Evolutionary conservation across 257 asterid genomes (phyloP).

Genomic region (Nicotiana paniculata): DNA sequence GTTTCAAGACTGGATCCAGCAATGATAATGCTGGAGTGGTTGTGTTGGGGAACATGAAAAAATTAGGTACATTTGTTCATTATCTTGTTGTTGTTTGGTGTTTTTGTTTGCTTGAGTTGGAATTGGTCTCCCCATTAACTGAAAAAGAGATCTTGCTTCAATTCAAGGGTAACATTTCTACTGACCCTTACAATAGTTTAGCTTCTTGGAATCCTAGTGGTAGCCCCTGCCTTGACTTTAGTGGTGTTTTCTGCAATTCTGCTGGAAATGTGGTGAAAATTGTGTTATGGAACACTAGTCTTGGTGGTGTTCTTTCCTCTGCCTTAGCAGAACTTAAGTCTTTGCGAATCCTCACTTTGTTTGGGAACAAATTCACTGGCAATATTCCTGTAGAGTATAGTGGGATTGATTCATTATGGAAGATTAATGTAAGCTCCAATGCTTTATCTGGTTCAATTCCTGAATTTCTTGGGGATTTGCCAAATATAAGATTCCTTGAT

Average conservation of each 20-base stretch:
- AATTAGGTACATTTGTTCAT: constrained; percentile 46
- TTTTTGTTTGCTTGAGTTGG: constrained; percentile 35
- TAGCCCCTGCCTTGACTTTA: constrained; percentile 53
- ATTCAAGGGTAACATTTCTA: constrained; percentile 76
- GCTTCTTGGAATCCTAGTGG: constrained; percentile 54
- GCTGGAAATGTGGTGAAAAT: constrained; percentile 74
- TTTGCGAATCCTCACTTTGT: constrained; percentile 64
- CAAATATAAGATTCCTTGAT: constrained; percentile 81
- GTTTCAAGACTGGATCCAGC: constrained; percentile 48
- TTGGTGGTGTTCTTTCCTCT: constrained; percentile 67
- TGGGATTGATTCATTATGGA: constrained; percentile 64
- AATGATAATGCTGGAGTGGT: constrained; percentile 53
- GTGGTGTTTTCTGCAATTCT: constrained; percentile 71
- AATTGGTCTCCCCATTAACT: constrained; percentile 44
- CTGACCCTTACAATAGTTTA: constrained; percentile 76
- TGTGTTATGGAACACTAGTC: constrained; percentile 78
- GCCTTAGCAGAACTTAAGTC: constrained; percentile 64
- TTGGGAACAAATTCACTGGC: constrained; percentile 68
- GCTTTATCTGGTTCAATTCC: constrained; percentile 88
- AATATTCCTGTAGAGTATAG: constrained; percentile 69
- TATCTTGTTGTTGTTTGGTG: constrained; percentile 37
- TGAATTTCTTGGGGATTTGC: constrained; percentile 69
- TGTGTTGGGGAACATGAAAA: constrained; percentile 60
- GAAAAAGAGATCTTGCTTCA: constrained; percentile 90
- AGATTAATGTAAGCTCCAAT: constrained; percentile 82